phyloP scores from a whole-genome alignment of 306 rosid species.

The Neltuma alba region DNA sequence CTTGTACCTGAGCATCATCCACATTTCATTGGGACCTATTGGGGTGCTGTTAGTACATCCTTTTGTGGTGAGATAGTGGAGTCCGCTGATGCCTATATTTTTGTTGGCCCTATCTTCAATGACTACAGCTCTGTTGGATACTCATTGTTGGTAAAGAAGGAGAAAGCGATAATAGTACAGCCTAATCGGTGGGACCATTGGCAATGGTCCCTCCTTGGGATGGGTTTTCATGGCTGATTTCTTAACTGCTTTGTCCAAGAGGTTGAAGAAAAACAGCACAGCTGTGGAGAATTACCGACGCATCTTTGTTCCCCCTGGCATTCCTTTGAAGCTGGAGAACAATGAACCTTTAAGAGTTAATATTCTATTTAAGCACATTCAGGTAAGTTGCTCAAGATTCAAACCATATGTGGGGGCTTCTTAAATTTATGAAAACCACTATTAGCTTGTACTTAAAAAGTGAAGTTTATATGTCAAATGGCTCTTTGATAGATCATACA shows the following conservation, averaged over 20 bases:
- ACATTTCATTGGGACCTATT: slow-evolving; percentile 67
- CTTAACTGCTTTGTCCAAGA: slow-evolving; percentile 67
- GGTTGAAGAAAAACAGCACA: slow-evolving; percentile 60
- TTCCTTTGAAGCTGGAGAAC: slow-evolving; percentile 57
- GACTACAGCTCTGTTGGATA: slow-evolving; percentile 94
- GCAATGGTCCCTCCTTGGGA: slow-evolving; percentile 81
- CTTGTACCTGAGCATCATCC: slow-evolving; percentile 74
- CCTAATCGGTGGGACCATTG: slow-evolving; percentile 76
- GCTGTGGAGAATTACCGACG: slow-evolving; percentile 74
- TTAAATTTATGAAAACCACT: not conserved
- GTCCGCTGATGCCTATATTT: slow-evolving; percentile 87
- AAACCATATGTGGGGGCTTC: not conserved
- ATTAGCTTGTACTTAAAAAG: not conserved
- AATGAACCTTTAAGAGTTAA: slow-evolving; percentile 79
- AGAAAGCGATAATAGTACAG: slow-evolving; percentile 67
- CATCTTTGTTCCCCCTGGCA: slow-evolving; percentile 68
- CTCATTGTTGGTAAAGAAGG: slow-evolving; percentile 78
- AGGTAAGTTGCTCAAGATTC: slow-evolving; percentile 31
- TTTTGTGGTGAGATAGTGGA: slow-evolving; percentile 88
- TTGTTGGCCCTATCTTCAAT: slow-evolving; percentile 84
- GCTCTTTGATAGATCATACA: not conserved
- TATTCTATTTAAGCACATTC: slow-evolving; percentile 78
- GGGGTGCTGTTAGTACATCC: slow-evolving; percentile 87
- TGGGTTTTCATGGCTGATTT: slow-evolving; percentile 93
- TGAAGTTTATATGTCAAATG: not conserved